Base-by-base conservation (phyloP, 2,329 filamentous ascomycete species). In the Aureobasidium mangrovei region DNA sequence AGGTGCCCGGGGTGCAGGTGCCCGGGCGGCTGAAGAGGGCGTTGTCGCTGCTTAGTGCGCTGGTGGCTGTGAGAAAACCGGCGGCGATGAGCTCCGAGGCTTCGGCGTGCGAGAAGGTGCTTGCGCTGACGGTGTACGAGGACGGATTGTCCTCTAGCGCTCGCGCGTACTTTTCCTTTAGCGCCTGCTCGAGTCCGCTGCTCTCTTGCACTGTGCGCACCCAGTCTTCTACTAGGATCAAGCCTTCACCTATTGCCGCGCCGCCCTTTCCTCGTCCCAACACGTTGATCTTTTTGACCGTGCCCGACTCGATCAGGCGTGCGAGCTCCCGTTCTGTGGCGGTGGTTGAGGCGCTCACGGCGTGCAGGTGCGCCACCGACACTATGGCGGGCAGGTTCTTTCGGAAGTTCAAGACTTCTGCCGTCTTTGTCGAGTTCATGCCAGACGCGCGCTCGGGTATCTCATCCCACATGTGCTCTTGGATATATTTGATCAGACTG, bases 271-370 rank as follows among this genome's bases (percentile, higher is more conserved):
- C 81, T 8, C 82, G 72, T 36, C 79, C 72, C 9, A 82, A 79
- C n/a, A 89, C 78, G 2, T 78, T 75, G 8, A 89, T 73, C 64
- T 80, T 81, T 40, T 83, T 72, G 43, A 88, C 57, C 4, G 76
- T 70, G 0, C 85, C 84, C 8, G 71, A 72, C 9, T 74, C 71
- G 18, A 78, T 67, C 35, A 88, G 72, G 61, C 82, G 77, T 3
- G 79, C 82, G 24, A 86, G 74, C 64, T 87, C 85, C 43, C 85
- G 74, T 67, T 89, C 85, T 1, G 81, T 81, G 1, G 72, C 74
- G 0, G 84, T 86, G 1, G 84, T 80, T 2, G 79, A 82, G 7
- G 69, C 70, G 42, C 85, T 74, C 2, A 88, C 68, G 1, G 83
- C 78, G 58, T 84, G 79, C 5, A 90, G 66, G 64, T 90, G 85